These are phyloP conservation scores for Cyclotella choctawhatcheeana DNA, from an alignment of 108 stramenopile genomes.

Conservation along the genomic window DNA sequence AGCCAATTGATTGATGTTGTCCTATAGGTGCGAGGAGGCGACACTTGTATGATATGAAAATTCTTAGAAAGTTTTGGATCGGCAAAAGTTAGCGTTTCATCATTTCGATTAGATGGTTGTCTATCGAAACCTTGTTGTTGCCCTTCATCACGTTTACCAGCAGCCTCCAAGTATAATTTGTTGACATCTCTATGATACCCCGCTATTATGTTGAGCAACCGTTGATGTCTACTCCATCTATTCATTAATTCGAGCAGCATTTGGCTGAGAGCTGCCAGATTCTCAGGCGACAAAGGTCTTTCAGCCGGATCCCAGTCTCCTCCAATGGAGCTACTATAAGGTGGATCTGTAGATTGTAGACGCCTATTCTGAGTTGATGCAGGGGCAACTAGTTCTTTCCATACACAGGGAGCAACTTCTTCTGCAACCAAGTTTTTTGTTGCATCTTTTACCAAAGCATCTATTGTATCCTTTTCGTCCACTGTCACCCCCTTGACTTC, in stretches of 20 bases:
- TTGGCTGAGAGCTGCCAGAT: constrained; percentile 20
- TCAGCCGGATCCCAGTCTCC: constrained; percentile 16
- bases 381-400: constrained; percentile 32
- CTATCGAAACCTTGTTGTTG: not conserved
- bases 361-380: constrained; percentile 8
- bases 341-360: not conserved
- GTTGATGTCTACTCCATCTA: constrained; percentile 43
- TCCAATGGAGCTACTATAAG: constrained; percentile 4
- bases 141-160: constrained; percentile 13
- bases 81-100: no score
- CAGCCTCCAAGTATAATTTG: constrained; percentile 22
- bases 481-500: not conserved
- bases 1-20: constrained; percentile 42
- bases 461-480: constrained; percentile 16
- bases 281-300: constrained; percentile 35
- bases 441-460: constrained; percentile 6
- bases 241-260: constrained; percentile 46
- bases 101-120: no score
- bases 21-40: constrained; percentile 27
- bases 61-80: not conserved
- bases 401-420: constrained; percentile 39
- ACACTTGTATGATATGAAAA: constrained; percentile 49
- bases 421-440: constrained; percentile 9
- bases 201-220: constrained; percentile 34
- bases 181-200: constrained; percentile 44